A percentile compares a stretch with the other conserved stretches of the same genome.
phyloP scores from a whole-genome alignment of 495 filamentous ascomycete genomes.

The Rostrohypoxylon terebratum region DNA sequence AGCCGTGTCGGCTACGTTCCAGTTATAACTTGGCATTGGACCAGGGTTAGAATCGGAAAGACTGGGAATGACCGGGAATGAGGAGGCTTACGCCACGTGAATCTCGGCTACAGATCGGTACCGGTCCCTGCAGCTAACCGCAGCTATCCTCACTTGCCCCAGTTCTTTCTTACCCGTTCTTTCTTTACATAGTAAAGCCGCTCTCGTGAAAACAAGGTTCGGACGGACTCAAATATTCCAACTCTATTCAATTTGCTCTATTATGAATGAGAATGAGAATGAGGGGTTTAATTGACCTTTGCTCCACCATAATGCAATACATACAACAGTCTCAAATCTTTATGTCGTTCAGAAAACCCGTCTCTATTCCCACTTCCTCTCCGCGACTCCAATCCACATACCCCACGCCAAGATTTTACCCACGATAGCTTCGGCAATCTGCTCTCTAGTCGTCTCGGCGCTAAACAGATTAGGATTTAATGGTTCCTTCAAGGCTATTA shows the following conservation, averaged over 20 bases:
- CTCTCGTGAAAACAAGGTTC: too few relatives aligned
- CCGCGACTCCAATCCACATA: constrained; percentile 62
- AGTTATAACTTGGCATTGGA: background rate
- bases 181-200: too few relatives aligned
- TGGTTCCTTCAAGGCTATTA: constrained; percentile 59
- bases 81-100: constrained; percentile 35
- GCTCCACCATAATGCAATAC: too few relatives aligned
- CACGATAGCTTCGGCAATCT: constrained; percentile 55
- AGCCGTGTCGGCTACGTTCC: constrained; percentile 38
- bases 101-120: constrained; percentile 35
- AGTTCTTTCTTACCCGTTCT: background rate
- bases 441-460: constrained; percentile 53
- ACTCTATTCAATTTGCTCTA: too few relatives aligned
- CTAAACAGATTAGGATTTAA: constrained; percentile 53
- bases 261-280: too few relatives aligned
- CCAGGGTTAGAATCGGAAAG: background rate
- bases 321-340: too few relatives aligned
- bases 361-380: constrained; percentile 53
- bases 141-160: background rate
- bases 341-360: too few relatives aligned
- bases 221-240: too few relatives aligned
- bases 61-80: background rate
- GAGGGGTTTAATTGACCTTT: too few relatives aligned
- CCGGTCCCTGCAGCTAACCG: constrained; percentile 31
- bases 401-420: constrained; percentile 65